phyloP scores from a whole-genome alignment of 1,284 basidiomycete genomes.

The Pholiota adiposa region DNA sequence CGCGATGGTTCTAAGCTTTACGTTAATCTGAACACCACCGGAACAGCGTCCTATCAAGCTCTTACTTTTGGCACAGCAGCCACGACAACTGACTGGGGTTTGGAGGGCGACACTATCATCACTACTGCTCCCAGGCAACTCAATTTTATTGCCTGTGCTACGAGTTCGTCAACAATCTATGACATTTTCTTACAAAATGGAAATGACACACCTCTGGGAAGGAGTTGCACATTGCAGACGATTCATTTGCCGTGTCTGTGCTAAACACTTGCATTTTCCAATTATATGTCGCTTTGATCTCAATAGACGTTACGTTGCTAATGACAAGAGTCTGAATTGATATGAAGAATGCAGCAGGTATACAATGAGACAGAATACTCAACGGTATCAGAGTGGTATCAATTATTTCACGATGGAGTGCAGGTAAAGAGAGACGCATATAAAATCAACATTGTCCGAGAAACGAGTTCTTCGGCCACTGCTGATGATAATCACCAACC shows the following conservation, averaged over 20 bases:
- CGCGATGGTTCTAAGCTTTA: conserved; percentile 46
- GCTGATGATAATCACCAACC: conserved; percentile 32
- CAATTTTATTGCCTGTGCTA: conserved; percentile 60
- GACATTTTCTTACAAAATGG: conserved; percentile 55
- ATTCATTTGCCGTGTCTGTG: conserved; percentile 60
- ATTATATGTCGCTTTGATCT: not conserved
- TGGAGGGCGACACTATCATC: conserved; percentile 65
- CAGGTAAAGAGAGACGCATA: conserved; percentile 17
- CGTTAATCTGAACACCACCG: conserved; percentile 50
- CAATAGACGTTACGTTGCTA: too few relatives aligned
- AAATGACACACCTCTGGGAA: conserved; percentile 50
- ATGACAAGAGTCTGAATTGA: not conserved
- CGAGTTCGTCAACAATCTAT: conserved; percentile 44
- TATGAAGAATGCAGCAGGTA: not conserved
- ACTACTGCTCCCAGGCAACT: conserved; percentile 53
- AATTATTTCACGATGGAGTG: not conserved
- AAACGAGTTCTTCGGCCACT: conserved; percentile 40
- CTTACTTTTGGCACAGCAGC: conserved; percentile 51
- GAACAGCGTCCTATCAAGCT: conserved; percentile 52
- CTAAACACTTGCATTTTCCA: conserved; percentile 25
- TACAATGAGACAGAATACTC: not conserved
- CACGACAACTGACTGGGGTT: conserved; percentile 56
- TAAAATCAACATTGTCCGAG: conserved; percentile 31
- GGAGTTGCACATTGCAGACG: conserved; percentile 48
- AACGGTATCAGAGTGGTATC: not conserved